These are phyloP conservation scores for Priceomyces fermenticarens DNA, from an alignment of 805 yeast genomes.

Conservation along the genomic window DNA sequence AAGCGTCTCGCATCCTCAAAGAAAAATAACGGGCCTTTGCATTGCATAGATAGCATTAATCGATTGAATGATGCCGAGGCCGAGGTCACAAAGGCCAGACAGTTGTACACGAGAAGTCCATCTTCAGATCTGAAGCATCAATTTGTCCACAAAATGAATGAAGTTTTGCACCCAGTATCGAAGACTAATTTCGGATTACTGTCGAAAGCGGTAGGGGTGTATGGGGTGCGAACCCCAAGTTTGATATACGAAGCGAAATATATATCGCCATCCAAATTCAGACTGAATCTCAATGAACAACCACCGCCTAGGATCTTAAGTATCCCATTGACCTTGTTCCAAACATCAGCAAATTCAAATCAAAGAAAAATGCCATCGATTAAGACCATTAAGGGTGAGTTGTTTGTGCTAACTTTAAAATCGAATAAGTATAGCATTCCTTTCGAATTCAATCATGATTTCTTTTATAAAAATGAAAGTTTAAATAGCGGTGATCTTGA, in stretches of 20 bases:
- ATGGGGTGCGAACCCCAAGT: slow-evolving; percentile 16
- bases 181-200: slow-evolving; percentile 13
- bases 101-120: slow-evolving; percentile 13
- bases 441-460: slow-evolving; percentile 35
- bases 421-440: slow-evolving; percentile 35
- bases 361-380: slow-evolving; percentile 20
- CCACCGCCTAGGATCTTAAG: slow-evolving; percentile 20
- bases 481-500: not conserved
- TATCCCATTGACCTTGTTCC: slow-evolving; percentile 11
- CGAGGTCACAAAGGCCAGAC: slow-evolving; percentile 18
- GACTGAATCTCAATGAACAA: slow-evolving; percentile 3
- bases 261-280: slow-evolving; percentile 20
- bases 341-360: slow-evolving; percentile 2
- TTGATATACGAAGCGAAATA: slow-evolving; percentile 17
- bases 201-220: slow-evolving; percentile 10
- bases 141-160: slow-evolving; percentile 8
- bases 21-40: slow-evolving; percentile 1
- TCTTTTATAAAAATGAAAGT: slow-evolving; percentile 22
- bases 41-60: slow-evolving; percentile 5
- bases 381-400: slow-evolving; percentile 20
- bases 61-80: slow-evolving; percentile 11
- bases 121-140: slow-evolving; percentile 8
- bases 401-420: slow-evolving; percentile 28
- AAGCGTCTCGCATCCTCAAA: slow-evolving; percentile 14
- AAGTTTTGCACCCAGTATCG: slow-evolving; percentile 9